Conservation (phyloP, 768 basidiomycete species). For the Hortiboletus campestris region DNA sequence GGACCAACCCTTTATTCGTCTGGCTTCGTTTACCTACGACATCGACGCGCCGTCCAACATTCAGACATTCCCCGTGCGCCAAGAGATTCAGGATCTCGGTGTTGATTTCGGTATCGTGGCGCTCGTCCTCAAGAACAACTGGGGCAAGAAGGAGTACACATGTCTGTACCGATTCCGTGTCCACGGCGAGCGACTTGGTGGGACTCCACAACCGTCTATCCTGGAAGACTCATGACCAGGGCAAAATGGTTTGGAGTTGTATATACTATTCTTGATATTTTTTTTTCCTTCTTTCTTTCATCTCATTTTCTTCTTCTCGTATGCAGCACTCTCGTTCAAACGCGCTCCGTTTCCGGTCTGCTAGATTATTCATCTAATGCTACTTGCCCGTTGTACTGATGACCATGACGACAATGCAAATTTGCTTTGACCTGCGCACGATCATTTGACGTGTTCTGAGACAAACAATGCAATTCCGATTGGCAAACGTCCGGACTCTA, state of each 20-base stretch:
- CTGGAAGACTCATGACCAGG: slow-evolving; percentile 19
- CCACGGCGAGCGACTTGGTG: slow-evolving; percentile 59
- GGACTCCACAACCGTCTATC: slow-evolving; percentile 37
- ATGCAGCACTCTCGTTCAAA: slow-evolving; percentile 7
- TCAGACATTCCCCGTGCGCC: slow-evolving; percentile 77
- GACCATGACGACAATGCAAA: slow-evolving; percentile 24
- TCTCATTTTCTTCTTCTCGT: background rate
- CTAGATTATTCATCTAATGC: slow-evolving; percentile 27
- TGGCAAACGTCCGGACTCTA: background rate
- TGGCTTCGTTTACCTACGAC: slow-evolving; percentile 70
- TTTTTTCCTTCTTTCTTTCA: background rate
- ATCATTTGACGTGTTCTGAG: background rate
- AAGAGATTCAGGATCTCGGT: slow-evolving; percentile 63
- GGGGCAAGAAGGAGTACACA: slow-evolving; percentile 80
- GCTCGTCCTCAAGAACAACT: slow-evolving; percentile 79
- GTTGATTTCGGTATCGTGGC: slow-evolving; percentile 86
- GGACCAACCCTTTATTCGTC: slow-evolving; percentile 52
- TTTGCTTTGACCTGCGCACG: background rate
- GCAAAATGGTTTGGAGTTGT: background rate
- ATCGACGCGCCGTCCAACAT: slow-evolving; percentile 51
- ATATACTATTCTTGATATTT: slow-evolving; percentile 10
- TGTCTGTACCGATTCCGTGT: slow-evolving; percentile 88
- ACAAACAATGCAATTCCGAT: background rate
- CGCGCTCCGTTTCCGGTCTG: slow-evolving; percentile 2
- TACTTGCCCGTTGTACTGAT: slow-evolving; percentile 21